phyloP scores from a whole-genome alignment of 805 yeast species.

The Yamadazyma endophytica region DNA sequence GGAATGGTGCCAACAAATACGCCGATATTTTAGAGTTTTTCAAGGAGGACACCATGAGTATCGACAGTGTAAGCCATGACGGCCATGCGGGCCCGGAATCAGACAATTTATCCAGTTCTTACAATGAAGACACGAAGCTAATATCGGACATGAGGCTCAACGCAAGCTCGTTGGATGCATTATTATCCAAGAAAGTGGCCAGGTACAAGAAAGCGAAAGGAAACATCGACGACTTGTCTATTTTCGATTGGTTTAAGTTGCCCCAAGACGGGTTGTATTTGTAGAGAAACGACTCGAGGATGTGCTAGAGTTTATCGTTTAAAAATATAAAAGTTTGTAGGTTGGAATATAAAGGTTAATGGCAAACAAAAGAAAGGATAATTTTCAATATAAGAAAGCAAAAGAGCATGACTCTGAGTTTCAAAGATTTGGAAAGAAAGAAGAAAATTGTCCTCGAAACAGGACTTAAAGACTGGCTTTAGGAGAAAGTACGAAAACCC shows the following conservation, averaged over 20 bases:
- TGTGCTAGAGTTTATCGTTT: too few relatives aligned
- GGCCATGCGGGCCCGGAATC: slow-evolving; percentile 5
- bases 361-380: too few relatives aligned
- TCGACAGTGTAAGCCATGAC: slow-evolving; percentile 6
- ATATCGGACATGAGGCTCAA: slow-evolving; percentile 15
- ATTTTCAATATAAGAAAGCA: too few relatives aligned
- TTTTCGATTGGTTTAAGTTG: slow-evolving; percentile 15
- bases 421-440: too few relatives aligned
- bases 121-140: slow-evolving; percentile 10
- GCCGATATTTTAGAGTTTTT: slow-evolving; percentile 15
- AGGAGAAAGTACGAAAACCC: too few relatives aligned
- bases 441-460: too few relatives aligned
- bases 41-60: slow-evolving; percentile 10
- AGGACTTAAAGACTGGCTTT: too few relatives aligned
- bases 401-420: too few relatives aligned
- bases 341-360: too few relatives aligned
- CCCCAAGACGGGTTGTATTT: slow-evolving; percentile 8
- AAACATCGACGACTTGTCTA: slow-evolving; percentile 7
- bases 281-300: slow-evolving; percentile 1
- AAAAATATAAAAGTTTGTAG: too few relatives aligned
- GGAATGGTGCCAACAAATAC: slow-evolving; percentile 15
- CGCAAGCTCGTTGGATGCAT: slow-evolving; percentile 12
- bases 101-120: slow-evolving; percentile 3
- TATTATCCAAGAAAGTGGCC: slow-evolving; percentile 13
- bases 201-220: slow-evolving; percentile 10